Evolutionary conservation across 345 rosid genomes (phyloP), one percentile per base, ranked within the genome.

Genomic region (Kernera saxatilis): DNA sequence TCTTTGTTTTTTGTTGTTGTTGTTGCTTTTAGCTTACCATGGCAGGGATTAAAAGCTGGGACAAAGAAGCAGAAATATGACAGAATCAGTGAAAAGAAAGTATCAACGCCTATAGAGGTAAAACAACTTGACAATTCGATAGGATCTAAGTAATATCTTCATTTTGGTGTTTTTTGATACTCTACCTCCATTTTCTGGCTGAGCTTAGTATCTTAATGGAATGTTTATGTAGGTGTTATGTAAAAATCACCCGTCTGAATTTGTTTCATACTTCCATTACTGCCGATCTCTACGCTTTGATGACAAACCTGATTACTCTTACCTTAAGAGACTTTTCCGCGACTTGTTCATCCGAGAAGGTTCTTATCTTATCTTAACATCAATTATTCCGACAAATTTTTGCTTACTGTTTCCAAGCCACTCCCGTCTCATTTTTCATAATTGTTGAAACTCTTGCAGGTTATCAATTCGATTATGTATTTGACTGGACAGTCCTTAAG

Each of bases 61-160:
- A 90, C 96, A 10, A 90, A 90, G 82, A 90, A 88, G 81, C 96
- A 90, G 81, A 90, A 90, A 64, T 90, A 90, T 68, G 96, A 90
- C 62, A 85, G 83, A 74, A 90, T 90, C 64, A 87, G 96, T 50
- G 91, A 88, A 74, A 90, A 90, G 88, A 90, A 90, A 83, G 91
- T 86, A 36, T 84, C 93, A 72, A 90, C 93, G 59, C 73, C 96
- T 13, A 78, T 86, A 37, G 96, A 88, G 93, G 96, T 90, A 74
- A 49, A 58, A 36, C 48, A 62, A 51, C 11, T 29, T 1, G 32
- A 51, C 7, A n/a, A 30, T 39, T 32, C 9, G 6, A 22, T 22
- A 45, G 11, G 37, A 69, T 44, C 13, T 15, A n/a, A n/a, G 21
- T 30, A 54, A 14, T 50, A 25, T 5, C 17, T 39, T 66, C 2